Base-by-base conservation (phyloP, 495 filamentous ascomycete genomes). In the Thermochaetoides thermophila region DNA sequence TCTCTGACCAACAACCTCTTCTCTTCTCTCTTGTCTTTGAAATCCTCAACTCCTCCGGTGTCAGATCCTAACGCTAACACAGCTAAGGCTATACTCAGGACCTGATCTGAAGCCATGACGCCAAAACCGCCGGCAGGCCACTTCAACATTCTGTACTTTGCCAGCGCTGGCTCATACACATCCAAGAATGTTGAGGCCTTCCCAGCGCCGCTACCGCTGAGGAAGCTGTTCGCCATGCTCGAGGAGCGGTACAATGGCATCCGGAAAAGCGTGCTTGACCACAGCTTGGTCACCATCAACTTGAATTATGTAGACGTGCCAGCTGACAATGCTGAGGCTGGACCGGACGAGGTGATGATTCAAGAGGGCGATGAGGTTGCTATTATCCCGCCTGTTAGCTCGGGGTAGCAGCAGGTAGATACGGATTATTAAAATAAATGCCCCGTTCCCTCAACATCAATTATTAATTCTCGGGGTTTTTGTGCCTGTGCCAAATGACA, bases 301-400 rank as follows among this genome's bases (percentile, higher is more conserved):
- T 58, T 91, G 23, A 71, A 84, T 17, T 97, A 96, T 58, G 75
- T 92, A 21, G 84, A 97, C 56, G 37, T 87, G 17, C 48, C 57
- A 3, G 56, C 57, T 4, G 55, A 57, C 17, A 58, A 55, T 18
- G 53, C 14, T 51, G 50, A 5, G 2, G 55, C 51, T 1, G 48
- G 47, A 0, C 55, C 50, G 4, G 47, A 53, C 0, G 48, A 53
- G 21, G 45, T 55, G 5, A 52, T 76, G 27, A 82, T 97, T 38
- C 48, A 76, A 35, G 71, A 65, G 14, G 86, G 84, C 12, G 81
- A 89, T 44, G 89, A 97, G 57, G 84, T 96, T 28, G 91, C 79
- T 8, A 77, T 97, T 28, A 95, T 97, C 40, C 89, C 89, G 19
- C 89, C 89, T n/a, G 89, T 96, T 31, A 96, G 89, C 64, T 81